Conservation (phyloP, 164 flowering plant genomes). For the Nymphaea colorata region DNA sequence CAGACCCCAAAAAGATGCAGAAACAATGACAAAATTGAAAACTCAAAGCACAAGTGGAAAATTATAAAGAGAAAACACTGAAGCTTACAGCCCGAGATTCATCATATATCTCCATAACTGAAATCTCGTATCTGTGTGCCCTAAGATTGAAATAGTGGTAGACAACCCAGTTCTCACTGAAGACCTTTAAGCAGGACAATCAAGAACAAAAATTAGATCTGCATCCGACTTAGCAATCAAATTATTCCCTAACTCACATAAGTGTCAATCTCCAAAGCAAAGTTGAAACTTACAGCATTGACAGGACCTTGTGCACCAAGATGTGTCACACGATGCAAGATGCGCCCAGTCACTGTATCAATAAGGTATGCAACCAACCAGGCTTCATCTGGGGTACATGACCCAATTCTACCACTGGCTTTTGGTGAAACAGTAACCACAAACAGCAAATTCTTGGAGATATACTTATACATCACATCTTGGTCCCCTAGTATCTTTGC, state of each 20-base stretch:
- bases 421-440: conserved; percentile 87
- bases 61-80: not conserved
- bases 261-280: not conserved
- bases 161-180: conserved; percentile 98
- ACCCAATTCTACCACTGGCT: conserved; percentile 67
- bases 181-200: conserved; percentile 39
- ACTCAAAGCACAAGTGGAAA: too few species aligned
- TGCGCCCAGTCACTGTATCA: conserved; percentile 26
- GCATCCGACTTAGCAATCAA: not conserved
- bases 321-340: conserved; percentile 25
- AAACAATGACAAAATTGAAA: not conserved
- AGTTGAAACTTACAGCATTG: conserved; percentile 61
- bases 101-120: conserved; percentile 93
- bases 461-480: conserved; percentile 81
- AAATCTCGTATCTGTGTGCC: conserved; percentile 97
- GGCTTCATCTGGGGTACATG: conserved; percentile 83
- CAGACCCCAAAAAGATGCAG: conserved; percentile 1
- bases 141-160: conserved; percentile 97
- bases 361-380: conserved; percentile 31
- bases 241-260: not conserved
- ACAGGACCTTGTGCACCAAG: conserved; percentile 69
- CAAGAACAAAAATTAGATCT: conserved; percentile 3
- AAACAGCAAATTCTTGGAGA: conserved; percentile 80
- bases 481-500: conserved; percentile 72
- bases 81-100: conserved; percentile 88